Evolutionary conservation across 352 stramenopile genomes (phyloP).

Genomic region (Blastocystis sp.): DNA sequence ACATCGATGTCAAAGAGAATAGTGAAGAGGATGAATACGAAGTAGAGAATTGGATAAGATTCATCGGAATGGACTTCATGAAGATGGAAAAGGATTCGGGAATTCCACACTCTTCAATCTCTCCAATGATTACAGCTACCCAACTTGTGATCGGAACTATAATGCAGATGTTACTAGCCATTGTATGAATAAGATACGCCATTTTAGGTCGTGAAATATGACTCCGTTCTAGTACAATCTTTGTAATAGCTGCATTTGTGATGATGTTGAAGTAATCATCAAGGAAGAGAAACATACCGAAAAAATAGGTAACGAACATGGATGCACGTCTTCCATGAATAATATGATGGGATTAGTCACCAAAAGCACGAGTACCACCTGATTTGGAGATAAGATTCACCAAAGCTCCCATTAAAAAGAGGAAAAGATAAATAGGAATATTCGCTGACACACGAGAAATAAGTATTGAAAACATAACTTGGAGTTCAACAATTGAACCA

Average conservation of each 20-base stretch:
- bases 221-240: background rate
- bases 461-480: slow-evolving; percentile 4
- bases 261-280: slow-evolving; percentile 58
- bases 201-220: slow-evolving; percentile 3
- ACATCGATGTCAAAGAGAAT: background rate
- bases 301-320: background rate
- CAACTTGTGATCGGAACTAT: slow-evolving; percentile 22
- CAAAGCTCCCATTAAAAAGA: slow-evolving; percentile 32
- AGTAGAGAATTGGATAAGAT: slow-evolving; percentile 8
- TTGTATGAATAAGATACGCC: slow-evolving; percentile 32
- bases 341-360: background rate
- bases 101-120: slow-evolving; percentile 45
- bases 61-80: background rate
- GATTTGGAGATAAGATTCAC: slow-evolving; percentile 4
- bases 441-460: background rate
- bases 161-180: slow-evolving; percentile 34
- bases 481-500: background rate
- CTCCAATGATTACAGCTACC: slow-evolving; percentile 2
- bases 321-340: background rate
- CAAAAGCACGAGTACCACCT: slow-evolving; percentile 17
- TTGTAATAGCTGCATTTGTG: background rate
- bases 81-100: slow-evolving; percentile 17
- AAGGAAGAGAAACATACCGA: background rate
- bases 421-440: slow-evolving; percentile 16
- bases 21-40: slow-evolving; percentile 8